Base-by-base conservation (phyloP, 1,139 yeast species). In the Tardiomyces depauwii region DNA sequence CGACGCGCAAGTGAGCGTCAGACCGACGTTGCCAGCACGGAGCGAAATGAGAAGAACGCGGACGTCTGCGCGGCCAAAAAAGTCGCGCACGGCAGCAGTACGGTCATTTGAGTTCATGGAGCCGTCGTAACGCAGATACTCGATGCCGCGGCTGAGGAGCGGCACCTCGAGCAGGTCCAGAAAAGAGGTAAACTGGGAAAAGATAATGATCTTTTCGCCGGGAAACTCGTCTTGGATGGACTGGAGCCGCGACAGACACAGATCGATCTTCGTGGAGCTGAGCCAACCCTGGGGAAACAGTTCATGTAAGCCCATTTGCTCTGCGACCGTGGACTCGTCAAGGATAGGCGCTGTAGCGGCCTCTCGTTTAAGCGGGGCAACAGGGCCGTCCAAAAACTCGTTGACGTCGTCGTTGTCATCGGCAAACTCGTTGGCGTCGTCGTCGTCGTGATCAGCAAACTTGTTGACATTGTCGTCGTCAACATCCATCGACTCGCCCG, bases 1-100 rank as follows among this genome's bases (percentile, higher is more conserved):
- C 40, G 87, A 83, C 0, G 97, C 97, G 66, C 94, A 85, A 0
- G 96, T 89, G 53, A 89, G 71, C 0, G 96, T 89, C 51, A 89
- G 71, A 6, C 97, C 97, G 13, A 88, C 91, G 61, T 86, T 88
- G 55, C 97, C 97, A 1, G 96, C 95, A 59, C 82, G 82, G 58
- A 89, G 73, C 0, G 95, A 85, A 23, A 87, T 72, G 44, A 89
- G 68, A 59, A 89, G 64, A 11, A 89, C 74, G 43, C 71, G 70
- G 30, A 70, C 65, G 2, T 65, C 62, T 1, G 73, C 66, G 41
- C 77, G 73, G 49, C 77, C 77, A 61, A 81, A 82, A 58, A 89
- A 88, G 43, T 69, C 65, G 47, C 73, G 73, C 41, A 89, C 78
- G 1, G 78, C 73, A 5, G 70, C 69, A 56, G 84, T 78, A 55